Conservation (phyloP, 306 rosid genomes). For the Mimosa bimucronata region DNA sequence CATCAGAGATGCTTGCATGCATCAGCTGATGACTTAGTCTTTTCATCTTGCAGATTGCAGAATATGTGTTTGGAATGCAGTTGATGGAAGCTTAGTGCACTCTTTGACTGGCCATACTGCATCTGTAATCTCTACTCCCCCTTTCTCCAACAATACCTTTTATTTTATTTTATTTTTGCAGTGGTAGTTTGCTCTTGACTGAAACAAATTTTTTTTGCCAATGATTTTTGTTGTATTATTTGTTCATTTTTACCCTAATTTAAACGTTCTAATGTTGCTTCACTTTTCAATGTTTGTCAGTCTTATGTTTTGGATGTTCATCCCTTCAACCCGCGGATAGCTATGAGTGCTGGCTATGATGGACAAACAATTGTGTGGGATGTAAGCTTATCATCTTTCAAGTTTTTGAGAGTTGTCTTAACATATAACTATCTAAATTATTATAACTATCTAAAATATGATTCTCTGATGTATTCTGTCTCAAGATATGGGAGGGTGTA, state of each 20-base stretch:
- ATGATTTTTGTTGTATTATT: constrained; percentile 10
- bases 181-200: constrained; percentile 24
- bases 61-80: constrained; percentile 96
- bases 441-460: constrained; percentile 31
- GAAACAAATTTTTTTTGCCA: constrained; percentile 12
- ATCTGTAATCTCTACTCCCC: constrained; percentile 54
- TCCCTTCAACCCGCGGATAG: constrained; percentile 96
- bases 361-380: constrained; percentile 91
- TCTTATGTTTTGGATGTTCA: constrained; percentile 94
- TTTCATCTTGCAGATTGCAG: constrained; percentile 73
- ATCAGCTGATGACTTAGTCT: constrained; percentile 36
- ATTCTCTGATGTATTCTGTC: constrained; percentile 42
- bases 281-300: constrained; percentile 55
- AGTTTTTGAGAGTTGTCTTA: constrained; percentile 29
- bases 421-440: constrained; percentile 27
- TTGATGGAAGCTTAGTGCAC: constrained; percentile 94
- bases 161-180: background rate
- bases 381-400: constrained; percentile 57
- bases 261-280: constrained; percentile 35
- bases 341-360: constrained; percentile 98
- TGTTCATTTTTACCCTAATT: constrained; percentile 20
- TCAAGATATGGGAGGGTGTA: constrained; percentile 90
- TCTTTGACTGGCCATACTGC: constrained; percentile 87
- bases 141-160: background rate
- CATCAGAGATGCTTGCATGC: constrained; percentile 19